Evolutionary conservation across 1,284 basidiomycete species (phyloP).

Genomic region (Austroboletus novae-zelandiae): DNA sequence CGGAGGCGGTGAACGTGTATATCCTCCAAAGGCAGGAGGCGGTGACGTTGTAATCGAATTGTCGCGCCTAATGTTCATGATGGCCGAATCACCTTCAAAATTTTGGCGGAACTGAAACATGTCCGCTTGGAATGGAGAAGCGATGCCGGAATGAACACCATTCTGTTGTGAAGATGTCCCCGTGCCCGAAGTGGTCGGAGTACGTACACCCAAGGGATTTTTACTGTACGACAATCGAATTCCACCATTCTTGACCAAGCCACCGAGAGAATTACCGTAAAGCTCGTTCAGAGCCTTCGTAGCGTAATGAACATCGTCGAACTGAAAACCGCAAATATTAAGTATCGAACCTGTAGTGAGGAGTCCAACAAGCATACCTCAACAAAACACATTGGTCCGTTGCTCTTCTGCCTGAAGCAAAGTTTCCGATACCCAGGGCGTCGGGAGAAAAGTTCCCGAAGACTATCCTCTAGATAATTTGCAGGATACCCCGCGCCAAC

Average conservation of each 20-base stretch:
- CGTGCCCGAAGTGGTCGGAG: conserved; percentile 60
- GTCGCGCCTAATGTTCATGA: conserved; percentile 34
- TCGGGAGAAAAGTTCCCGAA: conserved; percentile 77
- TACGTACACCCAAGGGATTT: conserved; percentile 86
- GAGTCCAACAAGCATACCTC: conserved; percentile 53
- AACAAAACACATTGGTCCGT: conserved; percentile 97
- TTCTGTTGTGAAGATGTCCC: conserved; percentile 49
- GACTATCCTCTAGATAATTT: conserved; percentile 80
- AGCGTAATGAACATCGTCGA: conserved; percentile 86
- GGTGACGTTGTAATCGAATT: conserved; percentile 40
- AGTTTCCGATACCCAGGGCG: conserved; percentile 88
- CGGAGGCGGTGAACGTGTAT: conserved; percentile 59
- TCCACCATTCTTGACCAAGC: conserved; percentile 90
- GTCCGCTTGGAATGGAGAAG: conserved; percentile 36
- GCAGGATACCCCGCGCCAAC: conserved; percentile 56
- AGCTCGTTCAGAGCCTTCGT: conserved; percentile 85
- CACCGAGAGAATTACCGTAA: conserved; percentile 88
- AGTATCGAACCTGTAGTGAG: conserved; percentile 1
- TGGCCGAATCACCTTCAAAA: conserved; percentile 35
- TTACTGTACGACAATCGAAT: conserved; percentile 96
- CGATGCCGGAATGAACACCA: conserved; percentile 24
- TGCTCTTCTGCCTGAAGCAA: conserved; percentile 93
- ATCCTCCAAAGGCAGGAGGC: conserved; percentile 42
- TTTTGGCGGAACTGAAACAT: conserved; percentile 37
- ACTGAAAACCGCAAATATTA: conserved; percentile 47